Evolutionary conservation across 257 asterid genomes (phyloP).

Genomic region (Anisodus tanguticus): DNA sequence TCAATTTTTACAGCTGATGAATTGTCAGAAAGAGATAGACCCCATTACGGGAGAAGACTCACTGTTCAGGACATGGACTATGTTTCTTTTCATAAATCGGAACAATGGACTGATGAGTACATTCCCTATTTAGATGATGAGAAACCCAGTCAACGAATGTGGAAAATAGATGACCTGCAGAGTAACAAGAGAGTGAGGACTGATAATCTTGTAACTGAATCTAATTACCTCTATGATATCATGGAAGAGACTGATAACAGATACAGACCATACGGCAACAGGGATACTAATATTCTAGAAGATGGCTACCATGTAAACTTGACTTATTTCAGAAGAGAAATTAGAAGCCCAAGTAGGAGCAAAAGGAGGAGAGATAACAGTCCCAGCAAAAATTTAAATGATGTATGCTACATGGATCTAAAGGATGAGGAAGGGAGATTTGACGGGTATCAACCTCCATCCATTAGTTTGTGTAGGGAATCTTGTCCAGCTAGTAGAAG

Average conservation of each 20-base stretch:
- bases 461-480: constrained; percentile 38
- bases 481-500: constrained; percentile 32
- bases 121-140: constrained; percentile 32
- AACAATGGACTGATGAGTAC: constrained; percentile 37
- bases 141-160: constrained; percentile 35
- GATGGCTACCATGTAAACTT: constrained; percentile 38
- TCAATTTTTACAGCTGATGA: constrained; percentile 37
- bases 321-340: constrained; percentile 44
- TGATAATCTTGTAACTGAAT: constrained; percentile 36
- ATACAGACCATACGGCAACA: constrained; percentile 28
- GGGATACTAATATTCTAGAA: constrained; percentile 37
- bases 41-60: constrained; percentile 40
- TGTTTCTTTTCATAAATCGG: constrained; percentile 30
- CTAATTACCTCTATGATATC: constrained; percentile 33
- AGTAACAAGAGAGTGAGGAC: constrained; percentile 39
- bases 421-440: constrained; percentile 42
- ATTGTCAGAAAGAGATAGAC: constrained; percentile 34
- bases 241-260: constrained; percentile 41
- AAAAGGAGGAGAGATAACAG: constrained; percentile 38
- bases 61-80: constrained; percentile 36
- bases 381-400: constrained; percentile 33
- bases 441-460: constrained; percentile 32
- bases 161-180: constrained; percentile 38
- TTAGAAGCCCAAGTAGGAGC: constrained; percentile 41
- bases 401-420: constrained; percentile 32